phyloP scores from a whole-genome alignment of 371 early-diverging fungal species.

The Funneliformis caledonium region DNA sequence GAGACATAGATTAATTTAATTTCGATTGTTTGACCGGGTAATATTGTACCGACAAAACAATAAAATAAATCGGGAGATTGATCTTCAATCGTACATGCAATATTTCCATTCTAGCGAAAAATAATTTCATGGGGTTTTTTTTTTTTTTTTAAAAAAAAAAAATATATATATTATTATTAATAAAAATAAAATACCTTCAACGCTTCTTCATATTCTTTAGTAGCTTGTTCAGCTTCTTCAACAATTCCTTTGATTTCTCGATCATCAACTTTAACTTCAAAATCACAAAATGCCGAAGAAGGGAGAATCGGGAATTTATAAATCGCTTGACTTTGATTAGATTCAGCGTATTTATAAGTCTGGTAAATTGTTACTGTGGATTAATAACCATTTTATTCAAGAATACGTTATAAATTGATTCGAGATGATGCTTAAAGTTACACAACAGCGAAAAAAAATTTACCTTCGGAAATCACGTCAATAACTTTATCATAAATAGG shows the following conservation, averaged over 20 bases:
- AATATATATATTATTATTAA: background rate
- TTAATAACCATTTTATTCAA: background rate
- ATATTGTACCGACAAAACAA: conserved; percentile 49
- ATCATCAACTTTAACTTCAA: conserved; percentile 42
- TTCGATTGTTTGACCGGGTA: conserved; percentile 36
- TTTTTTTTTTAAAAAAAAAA: background rate
- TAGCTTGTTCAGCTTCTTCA: conserved; percentile 29
- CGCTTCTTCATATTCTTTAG: conserved; percentile 28
- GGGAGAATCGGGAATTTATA: conserved; percentile 49
- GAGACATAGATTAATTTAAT: conserved; percentile 50
- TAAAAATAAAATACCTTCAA: background rate
- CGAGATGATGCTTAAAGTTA: background rate
- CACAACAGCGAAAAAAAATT: background rate
- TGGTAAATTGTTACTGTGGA: conserved; percentile 45
- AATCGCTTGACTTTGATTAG: conserved; percentile 38
- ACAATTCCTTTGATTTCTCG: conserved; percentile 30
- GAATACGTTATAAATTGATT: background rate
- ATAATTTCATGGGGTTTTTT: too few relatives aligned
- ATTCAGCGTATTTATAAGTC: conserved; percentile 39
- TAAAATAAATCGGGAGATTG: conserved; percentile 49
- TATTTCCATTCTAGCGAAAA: conserved; percentile 37
- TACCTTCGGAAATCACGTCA: conserved; percentile 41
- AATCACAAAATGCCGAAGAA: conserved; percentile 26
- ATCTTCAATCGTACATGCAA: conserved; percentile 47
- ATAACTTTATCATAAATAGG: conserved; percentile 12